phyloP scores from a whole-genome alignment of 257 asterid species.

The Plantago major region DNA sequence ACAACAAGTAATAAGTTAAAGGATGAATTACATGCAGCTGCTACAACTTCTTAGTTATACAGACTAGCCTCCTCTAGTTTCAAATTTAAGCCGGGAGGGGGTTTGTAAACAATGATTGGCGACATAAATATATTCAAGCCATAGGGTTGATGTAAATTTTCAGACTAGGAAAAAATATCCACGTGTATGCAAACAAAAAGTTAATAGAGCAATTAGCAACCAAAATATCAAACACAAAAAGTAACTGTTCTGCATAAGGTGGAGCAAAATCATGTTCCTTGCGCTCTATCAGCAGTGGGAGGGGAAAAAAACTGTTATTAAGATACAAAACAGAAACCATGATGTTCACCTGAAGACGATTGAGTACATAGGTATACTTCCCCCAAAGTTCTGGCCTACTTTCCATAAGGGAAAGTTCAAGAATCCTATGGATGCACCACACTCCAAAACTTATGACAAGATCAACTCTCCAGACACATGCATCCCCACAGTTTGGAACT shows the following conservation, averaged over 20 bases:
- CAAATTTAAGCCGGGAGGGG: too few species aligned
- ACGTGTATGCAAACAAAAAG: background rate
- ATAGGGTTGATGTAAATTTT: too few species aligned
- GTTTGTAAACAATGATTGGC: too few species aligned
- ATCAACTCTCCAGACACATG: constrained; percentile 77
- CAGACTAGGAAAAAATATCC: too few species aligned
- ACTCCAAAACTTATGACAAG: constrained; percentile 90
- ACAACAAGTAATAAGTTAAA: too few species aligned
- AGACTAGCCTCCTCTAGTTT: too few species aligned
- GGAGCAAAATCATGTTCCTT: background rate
- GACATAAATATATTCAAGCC: too few species aligned
- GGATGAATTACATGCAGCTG: too few species aligned
- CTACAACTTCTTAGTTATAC: too few species aligned
- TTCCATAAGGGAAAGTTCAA: constrained; percentile 89
- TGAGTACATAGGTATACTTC: constrained; percentile 83
- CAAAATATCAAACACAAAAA: background rate
- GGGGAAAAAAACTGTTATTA: background rate
- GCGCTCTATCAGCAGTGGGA: background rate
- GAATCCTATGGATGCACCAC: constrained; percentile 95
- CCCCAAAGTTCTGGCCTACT: constrained; percentile 99
- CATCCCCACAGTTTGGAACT: constrained; percentile 93
- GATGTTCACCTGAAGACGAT: constrained; percentile 86
- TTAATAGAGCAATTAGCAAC: background rate
- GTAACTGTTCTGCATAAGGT: background rate
- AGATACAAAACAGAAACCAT: background rate